Evolutionary conservation across 441 rosid species (phyloP).

Genomic region (Melianthus villosus): DNA sequence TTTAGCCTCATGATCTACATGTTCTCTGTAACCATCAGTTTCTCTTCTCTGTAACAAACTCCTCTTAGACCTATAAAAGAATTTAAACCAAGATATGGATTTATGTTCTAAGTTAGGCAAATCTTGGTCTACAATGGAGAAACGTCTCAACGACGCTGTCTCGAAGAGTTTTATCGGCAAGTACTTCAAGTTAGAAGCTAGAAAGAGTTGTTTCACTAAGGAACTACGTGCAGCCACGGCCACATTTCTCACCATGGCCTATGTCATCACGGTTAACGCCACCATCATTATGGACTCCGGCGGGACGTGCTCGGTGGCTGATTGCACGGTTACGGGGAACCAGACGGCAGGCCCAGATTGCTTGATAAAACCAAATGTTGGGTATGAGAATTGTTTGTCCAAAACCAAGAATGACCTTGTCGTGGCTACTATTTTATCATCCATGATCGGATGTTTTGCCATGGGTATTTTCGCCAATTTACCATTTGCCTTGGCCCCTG

Average conservation of each 20-base stretch:
- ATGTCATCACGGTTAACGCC: constrained; percentile 69
- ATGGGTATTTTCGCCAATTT: constrained; percentile 72
- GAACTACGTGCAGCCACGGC: constrained; percentile 69
- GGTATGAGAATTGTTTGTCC: constrained; percentile 44
- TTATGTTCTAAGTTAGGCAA: too few species aligned
- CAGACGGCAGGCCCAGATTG: constrained; percentile 24
- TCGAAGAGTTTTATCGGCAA: constrained; percentile 37
- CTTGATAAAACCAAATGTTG: constrained; percentile 32
- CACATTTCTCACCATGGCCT: constrained; percentile 61
- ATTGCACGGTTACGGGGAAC: too few species aligned
- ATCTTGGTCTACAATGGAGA: constrained; percentile 35
- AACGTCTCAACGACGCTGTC: constrained; percentile 32
- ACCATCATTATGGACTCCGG: constrained; percentile 69
- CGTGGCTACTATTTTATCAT: constrained; percentile 50
- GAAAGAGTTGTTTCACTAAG: constrained; percentile 52
- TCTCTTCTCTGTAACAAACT: too few species aligned
- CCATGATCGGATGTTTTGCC: constrained; percentile 61
- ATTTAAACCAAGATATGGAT: too few species aligned
- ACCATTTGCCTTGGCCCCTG: constrained; percentile 71
- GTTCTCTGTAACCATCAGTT: too few species aligned
- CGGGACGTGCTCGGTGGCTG: constrained; percentile 42
- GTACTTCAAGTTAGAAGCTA: constrained; percentile 52
- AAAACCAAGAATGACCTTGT: constrained; percentile 53
- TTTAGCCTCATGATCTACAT: too few species aligned
- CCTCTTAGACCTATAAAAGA: too few species aligned